Conservation (phyloP, 441 rosid species). For the Adansonia madagascariensis region DNA sequence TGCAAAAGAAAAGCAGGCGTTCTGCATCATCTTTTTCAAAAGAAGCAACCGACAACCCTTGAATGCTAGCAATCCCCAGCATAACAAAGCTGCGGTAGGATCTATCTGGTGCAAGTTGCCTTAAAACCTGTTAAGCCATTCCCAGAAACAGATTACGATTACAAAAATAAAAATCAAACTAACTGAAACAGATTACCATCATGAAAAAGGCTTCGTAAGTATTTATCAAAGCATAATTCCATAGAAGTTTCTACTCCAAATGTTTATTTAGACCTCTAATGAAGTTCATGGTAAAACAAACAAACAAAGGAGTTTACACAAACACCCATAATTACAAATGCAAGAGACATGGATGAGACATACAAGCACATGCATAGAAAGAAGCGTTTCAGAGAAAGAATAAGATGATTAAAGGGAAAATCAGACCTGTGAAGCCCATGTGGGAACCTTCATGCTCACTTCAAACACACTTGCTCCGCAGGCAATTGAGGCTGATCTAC, state of each 20-base stretch:
- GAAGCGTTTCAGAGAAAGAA: slow-evolving; percentile 15
- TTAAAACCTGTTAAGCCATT: slow-evolving; percentile 63
- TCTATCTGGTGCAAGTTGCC: slow-evolving; percentile 89
- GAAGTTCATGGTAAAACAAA: neutral
- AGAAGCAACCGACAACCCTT: slow-evolving; percentile 93
- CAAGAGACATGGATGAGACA: neutral
- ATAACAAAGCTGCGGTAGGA: slow-evolving; percentile 85
- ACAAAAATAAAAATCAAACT: neutral
- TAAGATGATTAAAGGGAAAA: slow-evolving; percentile 25
- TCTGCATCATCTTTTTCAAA: slow-evolving; percentile 94
- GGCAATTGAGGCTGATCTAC: slow-evolving; percentile 88
- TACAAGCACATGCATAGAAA: slow-evolving; percentile 14
- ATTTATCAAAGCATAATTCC: slow-evolving; percentile 13
- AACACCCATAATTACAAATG: neutral
- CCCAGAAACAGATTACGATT: slow-evolving; percentile 20
- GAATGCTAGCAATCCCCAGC: slow-evolving; percentile 93
- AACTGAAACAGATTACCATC: neutral
- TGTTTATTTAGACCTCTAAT: neutral
- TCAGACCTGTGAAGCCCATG: slow-evolving; percentile 96
- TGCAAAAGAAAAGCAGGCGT: slow-evolving; percentile 84
- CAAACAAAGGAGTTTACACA: neutral
- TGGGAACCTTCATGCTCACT: slow-evolving; percentile 89
- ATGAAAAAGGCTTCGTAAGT: neutral
- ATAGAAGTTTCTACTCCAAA: neutral
- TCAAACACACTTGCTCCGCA: slow-evolving; percentile 95